A percentile compares a stretch with the other conserved stretches of the same genome.
These are phyloP conservation scores for Kandelia obovata DNA, from an alignment of 345 rosid species.

Conservation along the genomic window DNA sequence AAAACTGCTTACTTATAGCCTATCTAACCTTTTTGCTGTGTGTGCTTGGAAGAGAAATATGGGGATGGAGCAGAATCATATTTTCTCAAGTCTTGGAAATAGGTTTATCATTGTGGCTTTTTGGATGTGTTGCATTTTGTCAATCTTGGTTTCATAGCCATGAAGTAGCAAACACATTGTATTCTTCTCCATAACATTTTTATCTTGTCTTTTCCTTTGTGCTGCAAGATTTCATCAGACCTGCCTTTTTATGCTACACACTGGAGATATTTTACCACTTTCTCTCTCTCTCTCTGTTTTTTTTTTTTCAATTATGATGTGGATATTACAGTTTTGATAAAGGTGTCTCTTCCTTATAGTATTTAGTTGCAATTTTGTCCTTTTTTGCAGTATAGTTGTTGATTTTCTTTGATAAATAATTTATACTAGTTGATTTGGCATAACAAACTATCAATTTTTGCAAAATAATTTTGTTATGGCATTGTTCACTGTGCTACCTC, in stretches of 20 bases:
- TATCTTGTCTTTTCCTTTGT: not conserved
- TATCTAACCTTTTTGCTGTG: too few species aligned
- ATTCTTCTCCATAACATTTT: too few species aligned
- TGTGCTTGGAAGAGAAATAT: too few species aligned
- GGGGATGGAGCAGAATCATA: too few species aligned
- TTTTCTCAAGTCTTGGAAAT: too few species aligned
- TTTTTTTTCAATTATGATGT: not conserved
- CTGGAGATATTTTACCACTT: not conserved
- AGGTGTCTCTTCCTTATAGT: not conserved
- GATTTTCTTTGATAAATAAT: too few species aligned
- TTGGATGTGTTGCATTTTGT: not conserved
- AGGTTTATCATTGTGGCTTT: too few species aligned
- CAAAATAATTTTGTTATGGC: constrained; percentile 2
- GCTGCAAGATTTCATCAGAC: not conserved
- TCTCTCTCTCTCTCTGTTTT: too few species aligned
- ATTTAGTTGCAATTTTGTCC: not conserved
- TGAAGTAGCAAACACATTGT: too few species aligned
- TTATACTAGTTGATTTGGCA: constrained; percentile 2
- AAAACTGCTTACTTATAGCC: too few species aligned
- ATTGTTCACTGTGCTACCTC: constrained; percentile 13
- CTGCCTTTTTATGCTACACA: not conserved
- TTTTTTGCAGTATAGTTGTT: not conserved
- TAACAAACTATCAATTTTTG: not conserved
- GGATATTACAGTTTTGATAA: not conserved
- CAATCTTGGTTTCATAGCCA: not conserved